phyloP scores from a whole-genome alignment of 176 grass and related monocot species.

The Ananas comosus region DNA sequence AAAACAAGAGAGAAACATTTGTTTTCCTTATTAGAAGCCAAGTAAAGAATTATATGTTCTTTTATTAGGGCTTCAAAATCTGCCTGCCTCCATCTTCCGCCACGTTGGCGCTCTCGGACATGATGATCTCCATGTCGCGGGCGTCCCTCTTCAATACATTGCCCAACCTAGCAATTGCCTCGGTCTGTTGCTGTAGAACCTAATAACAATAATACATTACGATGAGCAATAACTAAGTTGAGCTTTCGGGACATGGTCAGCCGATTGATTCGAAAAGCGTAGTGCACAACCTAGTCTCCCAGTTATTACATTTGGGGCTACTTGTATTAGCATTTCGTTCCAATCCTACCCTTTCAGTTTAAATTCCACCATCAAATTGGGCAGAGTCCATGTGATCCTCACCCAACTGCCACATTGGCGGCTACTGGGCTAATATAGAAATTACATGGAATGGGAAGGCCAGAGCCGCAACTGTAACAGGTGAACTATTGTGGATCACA shows the following conservation, averaged over 20 bases:
- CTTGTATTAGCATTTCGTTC: too few relatives aligned
- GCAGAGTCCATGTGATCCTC: not conserved
- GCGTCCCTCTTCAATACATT: slow-evolving; percentile 90
- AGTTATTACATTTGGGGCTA: not conserved
- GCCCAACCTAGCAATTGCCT: slow-evolving; percentile 81
- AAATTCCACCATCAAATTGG: not conserved
- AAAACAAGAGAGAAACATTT: not conserved
- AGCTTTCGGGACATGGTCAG: not conserved
- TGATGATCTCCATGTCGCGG: slow-evolving; percentile 75
- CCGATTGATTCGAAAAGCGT: not conserved
- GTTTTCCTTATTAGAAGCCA: not conserved
- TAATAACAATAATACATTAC: slow-evolving; percentile 4
- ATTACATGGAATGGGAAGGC: too few relatives aligned
- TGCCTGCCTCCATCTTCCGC: slow-evolving; percentile 27
- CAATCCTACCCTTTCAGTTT: too few relatives aligned
- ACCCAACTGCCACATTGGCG: too few relatives aligned
- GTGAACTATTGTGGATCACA: not conserved
- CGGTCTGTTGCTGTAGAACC: slow-evolving; percentile 77
- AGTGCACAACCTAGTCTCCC: too few relatives aligned
- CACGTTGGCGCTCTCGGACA: slow-evolving; percentile 44
- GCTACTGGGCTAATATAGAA: too few relatives aligned
- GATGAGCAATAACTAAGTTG: not conserved
- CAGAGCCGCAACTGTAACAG: not conserved
- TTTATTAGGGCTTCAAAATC: slow-evolving; percentile 10
- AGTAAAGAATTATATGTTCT: not conserved